Evolutionary conservation across 305 asterid species (phyloP), one percentile per base, ranked within the genome.

Genomic region (Rubia tinctorum): DNA sequence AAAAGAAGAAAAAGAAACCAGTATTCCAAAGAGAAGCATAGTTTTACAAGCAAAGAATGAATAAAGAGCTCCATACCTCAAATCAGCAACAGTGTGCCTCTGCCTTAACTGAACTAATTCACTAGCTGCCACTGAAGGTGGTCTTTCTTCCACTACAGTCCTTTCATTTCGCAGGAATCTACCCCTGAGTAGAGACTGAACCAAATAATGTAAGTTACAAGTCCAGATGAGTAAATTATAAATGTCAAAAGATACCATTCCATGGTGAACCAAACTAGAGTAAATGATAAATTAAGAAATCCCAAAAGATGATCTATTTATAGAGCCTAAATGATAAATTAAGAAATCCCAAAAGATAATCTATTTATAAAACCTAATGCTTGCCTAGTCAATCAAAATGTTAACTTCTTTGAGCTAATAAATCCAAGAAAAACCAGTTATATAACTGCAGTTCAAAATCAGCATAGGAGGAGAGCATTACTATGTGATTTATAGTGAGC

Each of bases 101-200:
- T 88, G 93, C 82, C 98, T 88, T 77, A 93, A 84, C 83, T 89
- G 97, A 85, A 84, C 88, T 72, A 93, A 72, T 81, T 93, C 98
- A 81, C 82, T 77, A 65, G 91, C 90, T 78, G 98, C 95, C 80
- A 82, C 58, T 68, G 97, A 88, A 74, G 91, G 89, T 42, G 84
- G 78, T 76, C 93, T 88, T 85, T 84, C 95, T 73, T 85, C 91
- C 86, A 83, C 97, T 39, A 80, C 79, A 49, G 93, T 86, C 85
- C 86, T 83, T 82, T 89, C 97, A 79, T 89, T 88, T 77, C 96
- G 85, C 80, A 93, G 80, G 78, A 93, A 93, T 78, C 97, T 87
- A 59, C 97, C 98, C 83, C 98, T 86, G 72, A 93, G 96, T 60
- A 93, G 86, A 25, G 98, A 87, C 97, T 93, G 91, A 61, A 81